A percentile compares a stretch with the other conserved stretches of the same genome.
Conservation (phyloP, 148 eudicot species). For the Drosera capensis region DNA sequence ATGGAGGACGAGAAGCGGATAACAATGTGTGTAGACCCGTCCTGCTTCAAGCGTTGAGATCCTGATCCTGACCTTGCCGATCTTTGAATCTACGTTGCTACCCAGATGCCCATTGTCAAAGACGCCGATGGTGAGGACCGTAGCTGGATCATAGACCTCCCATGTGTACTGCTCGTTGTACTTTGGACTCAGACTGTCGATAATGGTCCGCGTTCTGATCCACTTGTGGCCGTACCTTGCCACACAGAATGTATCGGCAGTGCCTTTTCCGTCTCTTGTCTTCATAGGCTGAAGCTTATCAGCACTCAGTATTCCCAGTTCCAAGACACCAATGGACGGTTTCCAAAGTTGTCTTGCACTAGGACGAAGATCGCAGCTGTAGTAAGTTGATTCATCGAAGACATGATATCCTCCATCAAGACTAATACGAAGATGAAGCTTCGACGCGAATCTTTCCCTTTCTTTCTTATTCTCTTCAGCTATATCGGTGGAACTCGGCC, state of each 20-base stretch:
- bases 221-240: conserved; percentile 65
- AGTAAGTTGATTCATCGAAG: conserved; percentile 53
- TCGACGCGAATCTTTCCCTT: conserved; percentile 45
- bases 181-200: conserved; percentile 38
- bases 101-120: conserved; percentile 34
- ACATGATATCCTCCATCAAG: conserved; percentile 72
- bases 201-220: conserved; percentile 51
- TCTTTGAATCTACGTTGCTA: conserved; percentile 28
- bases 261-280: conserved; percentile 41
- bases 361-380: conserved; percentile 58
- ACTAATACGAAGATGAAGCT: conserved; percentile 40
- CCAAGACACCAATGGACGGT: conserved; percentile 45
- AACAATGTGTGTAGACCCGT: conserved; percentile 48
- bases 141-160: conserved; percentile 62
- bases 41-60: conserved; percentile 55
- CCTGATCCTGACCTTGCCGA: conserved; percentile 53
- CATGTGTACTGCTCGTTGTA: conserved; percentile 68
- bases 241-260: conserved; percentile 57
- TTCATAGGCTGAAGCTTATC: conserved; percentile 53
- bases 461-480: conserved; percentile 46
- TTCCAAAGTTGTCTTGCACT: conserved; percentile 54
- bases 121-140: conserved; percentile 50
- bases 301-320: conserved; percentile 45
- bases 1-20: conserved; percentile 48
- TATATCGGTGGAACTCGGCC: conserved; percentile 27